Base-by-base conservation (phyloP, 129 eudicot species). In the Artemisia argyi region DNA sequence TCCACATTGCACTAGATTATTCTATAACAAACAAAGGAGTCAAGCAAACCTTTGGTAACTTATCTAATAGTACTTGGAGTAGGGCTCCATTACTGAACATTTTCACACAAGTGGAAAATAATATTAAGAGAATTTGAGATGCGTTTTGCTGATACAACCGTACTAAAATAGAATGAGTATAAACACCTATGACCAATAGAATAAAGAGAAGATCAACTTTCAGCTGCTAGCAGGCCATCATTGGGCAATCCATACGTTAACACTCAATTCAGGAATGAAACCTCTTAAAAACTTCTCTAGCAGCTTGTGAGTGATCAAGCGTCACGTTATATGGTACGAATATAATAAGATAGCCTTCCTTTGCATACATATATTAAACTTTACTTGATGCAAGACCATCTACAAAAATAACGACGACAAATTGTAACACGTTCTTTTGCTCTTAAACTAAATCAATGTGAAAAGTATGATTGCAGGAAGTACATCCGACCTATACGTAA, bases 61-160 rank as follows among this genome's bases (percentile, higher is more conserved):
- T 93, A 51, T 90, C 93, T 2, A 81, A 82, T 79, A 93, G 92
- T 68, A 86, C 97, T 83, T 93, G 98, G 50, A 93, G 92, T 74
- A 94, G 92, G 68, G 98, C 97, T 16, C 97, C 96, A 55, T 94
- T 90, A 67, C 98, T 93, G 89, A 82, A 80, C 60, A 63, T 55
- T 42, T 55, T 32, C 17, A 61, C 80, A 15, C 30, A 13, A 61
- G 11, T 52, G 32, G 24, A 79, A 57, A 35, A 30, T 71, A 78
- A 12, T 20, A 71, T n/a, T n/a, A 30, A 65, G 66, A 71, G 26
- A 48, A 44, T 42, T 50, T 28, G 17, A 66, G 52, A 65, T 35
- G 56, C 39, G 4, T 65, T 50, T 55, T 16, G 67, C 65, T 51
- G 39, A n/a, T n/a, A n/a, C n/a, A n/a, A n/a, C n/a, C n/a, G n/a